Percentiles rank a stretch among this genome's conserved stretches.
These are phyloP conservation scores for Kurtzmaniella quercitrusa DNA, from an alignment of 1,139 yeast species.

Conservation along the genomic window DNA sequence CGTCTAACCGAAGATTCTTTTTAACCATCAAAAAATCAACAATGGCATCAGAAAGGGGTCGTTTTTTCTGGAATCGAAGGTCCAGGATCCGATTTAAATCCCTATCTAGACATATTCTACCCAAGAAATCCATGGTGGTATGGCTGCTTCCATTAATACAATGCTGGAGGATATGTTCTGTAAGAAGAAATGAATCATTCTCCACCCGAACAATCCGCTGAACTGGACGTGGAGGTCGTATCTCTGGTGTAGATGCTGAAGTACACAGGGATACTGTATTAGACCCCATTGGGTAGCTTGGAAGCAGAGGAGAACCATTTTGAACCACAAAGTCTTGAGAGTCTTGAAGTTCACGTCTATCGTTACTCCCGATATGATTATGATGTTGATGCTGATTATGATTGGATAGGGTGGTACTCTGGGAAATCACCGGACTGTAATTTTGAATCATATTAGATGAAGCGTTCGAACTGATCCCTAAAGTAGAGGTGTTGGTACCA, in stretches of 20 bases:
- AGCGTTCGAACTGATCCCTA: conserved; percentile 9
- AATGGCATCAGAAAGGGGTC: conserved; percentile 30
- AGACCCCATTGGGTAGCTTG: neutral
- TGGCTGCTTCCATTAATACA: conserved; percentile 47
- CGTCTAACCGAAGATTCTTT: conserved; percentile 42
- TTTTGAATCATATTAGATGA: conserved; percentile 8
- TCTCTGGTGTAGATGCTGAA: neutral
- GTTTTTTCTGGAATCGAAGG: conserved; percentile 24
- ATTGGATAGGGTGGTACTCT: neutral
- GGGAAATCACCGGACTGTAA: neutral
- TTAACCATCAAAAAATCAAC: conserved; percentile 36
- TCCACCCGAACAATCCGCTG: conserved; percentile 22
- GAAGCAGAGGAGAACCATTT: neutral
- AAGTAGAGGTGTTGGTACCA: neutral
- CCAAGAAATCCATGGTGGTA: conserved; percentile 47
- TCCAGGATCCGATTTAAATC: conserved; percentile 26
- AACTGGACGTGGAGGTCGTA: neutral
- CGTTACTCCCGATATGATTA: too few relatives aligned
- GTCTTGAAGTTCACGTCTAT: too few relatives aligned
- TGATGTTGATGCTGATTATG: too few relatives aligned
- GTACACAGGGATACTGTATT: neutral
- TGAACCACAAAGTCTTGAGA: too few relatives aligned
- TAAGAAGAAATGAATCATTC: conserved; percentile 32
- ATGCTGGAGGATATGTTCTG: conserved; percentile 34
- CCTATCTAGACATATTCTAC: conserved; percentile 39